Evolutionary conservation across 768 basidiomycete species (phyloP).

Genomic region (Serendipita indica): DNA sequence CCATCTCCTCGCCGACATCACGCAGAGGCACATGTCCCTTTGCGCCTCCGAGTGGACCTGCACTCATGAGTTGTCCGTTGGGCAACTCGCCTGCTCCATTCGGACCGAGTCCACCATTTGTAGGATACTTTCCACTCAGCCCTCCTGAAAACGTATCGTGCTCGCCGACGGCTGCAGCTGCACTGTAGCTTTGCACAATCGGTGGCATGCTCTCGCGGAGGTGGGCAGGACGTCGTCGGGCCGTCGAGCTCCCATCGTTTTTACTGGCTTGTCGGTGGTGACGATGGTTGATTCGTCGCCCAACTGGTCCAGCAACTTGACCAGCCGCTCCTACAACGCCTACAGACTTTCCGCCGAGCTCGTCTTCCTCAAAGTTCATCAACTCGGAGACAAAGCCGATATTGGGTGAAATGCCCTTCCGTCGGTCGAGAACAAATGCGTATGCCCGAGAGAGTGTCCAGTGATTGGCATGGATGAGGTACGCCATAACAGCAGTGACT

Average conservation of each 20-base stretch:
- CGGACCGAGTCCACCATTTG: neutral
- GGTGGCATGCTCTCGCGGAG: slow-evolving; percentile 65
- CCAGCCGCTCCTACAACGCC: slow-evolving; percentile 36
- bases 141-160: slow-evolving; percentile 2
- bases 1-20: slow-evolving; percentile 66
- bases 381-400: slow-evolving; percentile 96
- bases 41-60: slow-evolving; percentile 1
- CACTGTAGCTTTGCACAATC: slow-evolving; percentile 13
- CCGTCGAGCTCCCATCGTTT: slow-evolving; percentile 32
- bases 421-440: slow-evolving; percentile 76
- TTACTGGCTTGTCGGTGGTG: slow-evolving; percentile 17
- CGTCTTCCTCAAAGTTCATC: slow-evolving; percentile 90
- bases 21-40: neutral
- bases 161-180: neutral
- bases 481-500: slow-evolving; percentile 92
- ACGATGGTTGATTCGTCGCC: slow-evolving; percentile 22
- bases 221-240: slow-evolving; percentile 44
- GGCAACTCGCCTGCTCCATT: neutral
- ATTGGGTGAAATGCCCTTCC: slow-evolving; percentile 91
- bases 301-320: slow-evolving; percentile 16
- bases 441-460: slow-evolving; percentile 92
- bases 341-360: slow-evolving; percentile 61
- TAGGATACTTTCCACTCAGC: neutral
- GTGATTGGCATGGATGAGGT: slow-evolving; percentile 92
- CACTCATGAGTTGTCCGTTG: slow-evolving; percentile 11